phyloP scores from a whole-genome alignment of 768 basidiomycete genomes.

The Leccinum uliginosum region DNA sequence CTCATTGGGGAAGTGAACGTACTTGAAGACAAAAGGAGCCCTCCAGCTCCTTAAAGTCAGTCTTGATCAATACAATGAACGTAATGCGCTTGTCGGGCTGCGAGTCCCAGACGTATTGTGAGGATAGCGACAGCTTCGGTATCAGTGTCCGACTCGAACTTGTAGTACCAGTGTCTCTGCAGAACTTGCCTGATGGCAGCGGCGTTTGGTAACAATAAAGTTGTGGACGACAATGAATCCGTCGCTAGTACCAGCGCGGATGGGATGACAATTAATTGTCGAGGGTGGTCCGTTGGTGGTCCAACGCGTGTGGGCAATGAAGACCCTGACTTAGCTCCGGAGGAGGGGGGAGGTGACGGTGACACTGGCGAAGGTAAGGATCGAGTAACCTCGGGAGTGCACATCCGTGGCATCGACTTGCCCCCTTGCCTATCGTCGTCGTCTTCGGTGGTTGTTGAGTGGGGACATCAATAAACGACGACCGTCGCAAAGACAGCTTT shows the following conservation, averaged over 20 bases:
- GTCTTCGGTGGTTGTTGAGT: not conserved
- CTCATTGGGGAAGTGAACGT: slow-evolving; percentile 90
- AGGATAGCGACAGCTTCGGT: slow-evolving; percentile 97
- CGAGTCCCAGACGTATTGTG: slow-evolving; percentile 92
- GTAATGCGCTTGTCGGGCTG: slow-evolving; percentile 79
- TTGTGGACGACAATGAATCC: slow-evolving; percentile 98
- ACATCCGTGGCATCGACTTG: slow-evolving; percentile 7
- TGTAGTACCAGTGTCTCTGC: slow-evolving; percentile 95
- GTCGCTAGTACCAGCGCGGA: slow-evolving; percentile 71
- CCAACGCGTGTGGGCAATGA: slow-evolving; percentile 99
- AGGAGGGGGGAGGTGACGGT: not conserved
- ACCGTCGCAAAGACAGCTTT: slow-evolving; percentile 13
- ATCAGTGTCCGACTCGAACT: slow-evolving; percentile 93
- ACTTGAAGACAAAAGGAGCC: slow-evolving; percentile 99
- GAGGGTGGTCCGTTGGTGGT: slow-evolving; percentile 95
- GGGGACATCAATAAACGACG: slow-evolving; percentile 19
- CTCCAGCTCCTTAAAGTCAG: slow-evolving; percentile 95
- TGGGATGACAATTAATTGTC: slow-evolving; percentile 89
- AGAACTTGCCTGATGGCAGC: too few species aligned
- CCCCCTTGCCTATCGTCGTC: not conserved
- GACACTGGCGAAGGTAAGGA: too few species aligned
- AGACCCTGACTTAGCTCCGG: slow-evolving; percentile 42
- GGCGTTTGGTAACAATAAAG: slow-evolving; percentile 99
- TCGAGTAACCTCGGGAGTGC: slow-evolving; percentile 7
- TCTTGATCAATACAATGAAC: slow-evolving; percentile 91